Base-by-base conservation (phyloP, 208 protist species). In the Naegleria lovaniensis region DNA sequence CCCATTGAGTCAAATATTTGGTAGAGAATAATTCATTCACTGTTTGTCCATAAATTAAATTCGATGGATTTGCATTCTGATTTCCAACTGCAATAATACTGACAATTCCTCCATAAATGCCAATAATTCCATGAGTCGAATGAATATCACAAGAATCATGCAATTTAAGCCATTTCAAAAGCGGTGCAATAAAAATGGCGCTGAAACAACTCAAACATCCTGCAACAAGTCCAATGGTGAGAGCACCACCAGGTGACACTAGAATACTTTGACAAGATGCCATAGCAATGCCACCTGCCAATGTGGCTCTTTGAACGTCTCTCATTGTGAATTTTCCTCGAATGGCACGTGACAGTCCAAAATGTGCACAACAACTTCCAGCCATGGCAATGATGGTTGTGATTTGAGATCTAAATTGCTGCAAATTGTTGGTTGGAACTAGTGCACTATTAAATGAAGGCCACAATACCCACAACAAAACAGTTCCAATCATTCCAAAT, bases 201-300 rank as follows among this genome's bases (percentile, higher is more conserved):
- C 95, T 94, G 6, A 95, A 36, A 15, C 89, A 51, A 51, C 48
- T 92, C 33, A 97, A 43, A 3, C 29, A 16, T 51, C 95, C 95
- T 11, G 92, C 92, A 58, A 94, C 33, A 51, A 94, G 86, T 88
- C 95, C 95, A 88, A 95, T 93, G 39, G 90, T 33, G 7, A 96
- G 83, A 25, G 95, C 95, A 67, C 67, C 92, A 29, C 25, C 91
- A 38, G 95, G 92, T n/a, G 43, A 29, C n/a, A 96, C 90, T 9
- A 92, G 59, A 5, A 96, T 19, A 83, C 95, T 85, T 9, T 93
- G 91, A 33, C 41, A n/a, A 9, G 92, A 55, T 43, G 95, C 95
- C n/a, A 97, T 90, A 25, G 96, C 94, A 2, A 97, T 95, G 92
- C 95, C 95, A 87, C 95, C 95, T 11, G 95, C 95, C 9, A 97